Conservation (phyloP, 805 yeast genomes). For the Kodamaea jinghongensis region DNA sequence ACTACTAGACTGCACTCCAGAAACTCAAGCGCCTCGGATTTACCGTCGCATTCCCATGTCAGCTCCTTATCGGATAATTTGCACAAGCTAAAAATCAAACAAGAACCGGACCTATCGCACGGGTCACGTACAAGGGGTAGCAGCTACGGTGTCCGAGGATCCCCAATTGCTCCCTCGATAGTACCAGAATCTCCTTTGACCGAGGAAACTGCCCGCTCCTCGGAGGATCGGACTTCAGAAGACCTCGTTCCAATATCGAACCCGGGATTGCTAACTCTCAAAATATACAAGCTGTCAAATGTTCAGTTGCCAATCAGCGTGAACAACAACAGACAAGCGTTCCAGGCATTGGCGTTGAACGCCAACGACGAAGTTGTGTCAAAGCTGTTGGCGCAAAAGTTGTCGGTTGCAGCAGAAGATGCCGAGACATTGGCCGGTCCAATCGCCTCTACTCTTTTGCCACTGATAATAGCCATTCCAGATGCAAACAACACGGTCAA, state of each 20-base stretch:
- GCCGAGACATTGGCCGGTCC: slow-evolving; percentile 27
- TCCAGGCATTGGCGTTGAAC: slow-evolving; percentile 64
- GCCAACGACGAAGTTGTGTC: slow-evolving; percentile 31
- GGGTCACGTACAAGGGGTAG: too few relatives aligned
- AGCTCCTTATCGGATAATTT: too few relatives aligned
- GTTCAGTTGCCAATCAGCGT: slow-evolving; percentile 70
- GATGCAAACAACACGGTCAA: slow-evolving; percentile 51
- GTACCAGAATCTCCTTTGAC: too few relatives aligned
- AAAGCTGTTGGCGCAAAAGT: slow-evolving; percentile 16
- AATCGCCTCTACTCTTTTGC: slow-evolving; percentile 40
- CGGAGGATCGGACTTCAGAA: too few relatives aligned
- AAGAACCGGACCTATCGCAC: too few relatives aligned
- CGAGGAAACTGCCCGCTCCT: too few relatives aligned
- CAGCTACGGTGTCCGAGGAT: too few relatives aligned
- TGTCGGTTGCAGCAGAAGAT: slow-evolving; percentile 9
- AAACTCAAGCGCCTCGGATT: too few relatives aligned
- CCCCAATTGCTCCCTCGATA: too few relatives aligned
- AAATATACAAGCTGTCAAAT: slow-evolving; percentile 67
- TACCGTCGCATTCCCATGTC: too few relatives aligned
- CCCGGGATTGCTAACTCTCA: slow-evolving; percentile 77
- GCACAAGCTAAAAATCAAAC: too few relatives aligned
- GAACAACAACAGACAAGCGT: slow-evolving; percentile 58
- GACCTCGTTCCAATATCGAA: slow-evolving; percentile 10
- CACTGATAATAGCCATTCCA: slow-evolving; percentile 56
- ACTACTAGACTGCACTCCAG: too few relatives aligned